Evolutionary conservation across 768 basidiomycete genomes (phyloP).

Genomic region (Rhizopogon vinicolor): DNA sequence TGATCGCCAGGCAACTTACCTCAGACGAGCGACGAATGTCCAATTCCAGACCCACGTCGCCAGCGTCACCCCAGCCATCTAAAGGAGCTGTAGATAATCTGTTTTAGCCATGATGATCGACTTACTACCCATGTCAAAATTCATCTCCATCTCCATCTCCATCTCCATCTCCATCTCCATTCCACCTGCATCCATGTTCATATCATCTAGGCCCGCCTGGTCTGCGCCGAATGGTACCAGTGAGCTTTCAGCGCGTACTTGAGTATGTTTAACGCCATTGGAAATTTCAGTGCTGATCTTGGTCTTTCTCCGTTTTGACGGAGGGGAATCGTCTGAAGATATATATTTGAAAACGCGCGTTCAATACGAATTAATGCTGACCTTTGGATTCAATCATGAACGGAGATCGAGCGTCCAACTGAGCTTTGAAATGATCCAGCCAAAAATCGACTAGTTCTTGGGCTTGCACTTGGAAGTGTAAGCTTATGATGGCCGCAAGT

Average conservation of each 20-base stretch:
- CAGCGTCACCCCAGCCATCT: slow-evolving; percentile 18
- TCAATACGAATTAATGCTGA: not conserved
- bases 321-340: slow-evolving; percentile 32
- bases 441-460: slow-evolving; percentile 69
- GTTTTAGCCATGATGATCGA: not conserved
- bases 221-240: not conserved
- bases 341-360: not conserved
- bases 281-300: slow-evolving; percentile 4
- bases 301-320: slow-evolving; percentile 46
- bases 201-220: not conserved
- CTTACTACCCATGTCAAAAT: slow-evolving; percentile 21
- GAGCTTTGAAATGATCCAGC: slow-evolving; percentile 65
- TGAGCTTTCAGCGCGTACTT: not conserved
- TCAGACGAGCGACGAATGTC: slow-evolving; percentile 52
- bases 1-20: slow-evolving; percentile 32
- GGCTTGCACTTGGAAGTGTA: slow-evolving; percentile 48
- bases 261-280: not conserved
- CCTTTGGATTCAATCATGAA: slow-evolving; percentile 6
- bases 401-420: slow-evolving; percentile 57
- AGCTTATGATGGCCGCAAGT: not conserved
- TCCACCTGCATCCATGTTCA: slow-evolving; percentile 4
- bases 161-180: slow-evolving; percentile 20
- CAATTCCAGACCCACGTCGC: slow-evolving; percentile 12
- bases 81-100: not conserved
- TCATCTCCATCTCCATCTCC: slow-evolving; percentile 19